A percentile compares a stretch with the other conserved stretches of the same genome.
These are phyloP conservation scores for Cinnamomum chago DNA, from an alignment of 164 flowering plant species.

Conservation along the genomic window DNA sequence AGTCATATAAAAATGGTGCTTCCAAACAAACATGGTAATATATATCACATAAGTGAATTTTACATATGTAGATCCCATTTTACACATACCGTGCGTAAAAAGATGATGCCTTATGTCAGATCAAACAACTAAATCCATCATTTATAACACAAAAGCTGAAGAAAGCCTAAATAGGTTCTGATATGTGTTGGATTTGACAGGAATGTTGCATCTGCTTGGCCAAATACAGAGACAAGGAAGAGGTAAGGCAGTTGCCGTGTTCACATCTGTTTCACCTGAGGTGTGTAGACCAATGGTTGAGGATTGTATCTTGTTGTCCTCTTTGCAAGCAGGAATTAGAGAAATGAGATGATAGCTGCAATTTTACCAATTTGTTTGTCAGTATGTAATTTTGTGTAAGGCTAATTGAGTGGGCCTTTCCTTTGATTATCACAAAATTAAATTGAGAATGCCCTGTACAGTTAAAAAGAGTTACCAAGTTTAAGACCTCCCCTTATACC, in stretches of 20 bases:
- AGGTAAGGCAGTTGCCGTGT: constrained; percentile 80
- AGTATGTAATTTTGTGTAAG: constrained; percentile 13
- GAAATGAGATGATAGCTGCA: constrained; percentile 16
- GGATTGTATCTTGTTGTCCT: constrained; percentile 84
- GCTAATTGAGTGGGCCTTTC: constrained; percentile 25
- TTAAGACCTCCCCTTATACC: not conserved
- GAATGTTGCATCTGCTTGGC: constrained; percentile 94
- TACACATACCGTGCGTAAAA: no score
- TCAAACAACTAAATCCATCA: no score
- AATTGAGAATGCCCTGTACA: not conserved
- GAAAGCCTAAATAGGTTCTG: not conserved
- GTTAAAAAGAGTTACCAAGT: not conserved
- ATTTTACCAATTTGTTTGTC: not conserved
- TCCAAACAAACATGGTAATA: no score
- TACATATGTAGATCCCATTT: no score
- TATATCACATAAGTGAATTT: no score
- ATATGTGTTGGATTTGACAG: constrained; percentile 27
- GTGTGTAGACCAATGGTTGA: constrained; percentile 97
- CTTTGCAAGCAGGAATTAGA: constrained; percentile 79
- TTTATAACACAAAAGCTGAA: no score
- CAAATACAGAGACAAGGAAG: constrained; percentile 80
- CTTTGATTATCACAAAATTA: not conserved
- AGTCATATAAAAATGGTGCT: no score
- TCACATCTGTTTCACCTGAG: constrained; percentile 77
- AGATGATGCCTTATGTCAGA: no score